Base-by-base conservation (phyloP, 176 grass and related monocot genomes). In the Stipa capillata region DNA sequence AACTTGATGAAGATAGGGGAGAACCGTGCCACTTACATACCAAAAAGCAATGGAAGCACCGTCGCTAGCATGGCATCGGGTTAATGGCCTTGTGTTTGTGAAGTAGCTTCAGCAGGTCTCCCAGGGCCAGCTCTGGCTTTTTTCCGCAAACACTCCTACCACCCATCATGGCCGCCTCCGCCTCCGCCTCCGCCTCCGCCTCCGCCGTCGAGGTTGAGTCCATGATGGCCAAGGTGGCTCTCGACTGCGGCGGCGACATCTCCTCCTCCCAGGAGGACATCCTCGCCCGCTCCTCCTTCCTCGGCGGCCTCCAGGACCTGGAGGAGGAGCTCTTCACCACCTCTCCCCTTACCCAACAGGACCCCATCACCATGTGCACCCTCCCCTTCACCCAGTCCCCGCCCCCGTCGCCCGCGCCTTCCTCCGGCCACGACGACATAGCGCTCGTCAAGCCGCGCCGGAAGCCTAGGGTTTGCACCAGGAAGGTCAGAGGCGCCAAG, bases 401-500 rank as follows among this genome's bases (percentile, higher is more conserved):
- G 14, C 0, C 53, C 53, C 17, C 73, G 37, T 54, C 37, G 29
- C 2, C 69, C 21, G n/a, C 68, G 2, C 79, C 1, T 9, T 18
- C 4, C 53, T 44, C 36, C 17, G 68, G 7, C n/a, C 25, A 24
- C 2, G 78, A 1, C 7, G 32, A 40, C 68, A 48, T 10, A 13
- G 7, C 2, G 36, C 4, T 37, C 54, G 6, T 41, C 24, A 83
- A 29, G 13, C 43, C 63, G 32, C 53, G 23, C 12, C 54, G 55
- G 25, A 78, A 44, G 67, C 56, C 75, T 35, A 63, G 83, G 43
- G 20, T 79, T 42, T 79, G 83, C 66, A 54, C 45, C 7, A 63
- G 83, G 66, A 85, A 85, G 75, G 66, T 76, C 17, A 69, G 61
- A 21, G 78, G 71, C 41, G 52, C 78, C 51, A 76, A 35, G 52